Evolutionary conservation across 495 filamentous ascomycete genomes (phyloP), one percentile per base, ranked within the genome.

Genomic region (Thermothielavioides terrestris): DNA sequence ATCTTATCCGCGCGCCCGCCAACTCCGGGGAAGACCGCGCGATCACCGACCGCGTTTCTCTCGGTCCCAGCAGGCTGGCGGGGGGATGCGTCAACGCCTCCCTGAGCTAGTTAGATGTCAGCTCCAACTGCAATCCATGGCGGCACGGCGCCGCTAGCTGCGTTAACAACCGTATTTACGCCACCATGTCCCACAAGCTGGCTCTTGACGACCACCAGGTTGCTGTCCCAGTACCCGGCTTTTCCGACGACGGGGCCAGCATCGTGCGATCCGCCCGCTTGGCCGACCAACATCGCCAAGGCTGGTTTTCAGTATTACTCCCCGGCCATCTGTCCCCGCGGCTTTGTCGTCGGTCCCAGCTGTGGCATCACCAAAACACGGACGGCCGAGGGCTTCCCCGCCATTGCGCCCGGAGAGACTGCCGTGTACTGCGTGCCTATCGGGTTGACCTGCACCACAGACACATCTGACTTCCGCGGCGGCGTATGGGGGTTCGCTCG

Each of bases 241-340:
- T 70, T 72, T 41, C 65, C 69, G 7, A 63, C 58, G 8, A 41
- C 52, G 15, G 67, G 64, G 1, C 60, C 68, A 9, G 32, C 50
- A 1, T 63, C 61, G 0, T 71, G 68, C 46, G 62, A 69, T 52
- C 69, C 68, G 22, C 68, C 68, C 4, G 40, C 46, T 4, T 72
- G 65, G 67, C 21, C 9, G 3, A 27, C 57, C 12, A 64, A 67
- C 49, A 45, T 72, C 23, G 48, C 54, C 4, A 49, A 58, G 14
- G 55, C 54, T 6, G 68, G 69, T 4, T 71, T 71, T 27, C 58
- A 58, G 6, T 70, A 62, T 42, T 73, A 69, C 50, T 71, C 70
- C 12, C 70, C 70, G 0, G 68, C 68, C 28, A 65, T 71, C 46
- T 73, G 70, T 41, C 68, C 68, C 6, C 50, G 26, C 14, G 68